Base-by-base conservation (phyloP, 2,329 filamentous ascomycete species). In the Dissoconium aciculare region DNA sequence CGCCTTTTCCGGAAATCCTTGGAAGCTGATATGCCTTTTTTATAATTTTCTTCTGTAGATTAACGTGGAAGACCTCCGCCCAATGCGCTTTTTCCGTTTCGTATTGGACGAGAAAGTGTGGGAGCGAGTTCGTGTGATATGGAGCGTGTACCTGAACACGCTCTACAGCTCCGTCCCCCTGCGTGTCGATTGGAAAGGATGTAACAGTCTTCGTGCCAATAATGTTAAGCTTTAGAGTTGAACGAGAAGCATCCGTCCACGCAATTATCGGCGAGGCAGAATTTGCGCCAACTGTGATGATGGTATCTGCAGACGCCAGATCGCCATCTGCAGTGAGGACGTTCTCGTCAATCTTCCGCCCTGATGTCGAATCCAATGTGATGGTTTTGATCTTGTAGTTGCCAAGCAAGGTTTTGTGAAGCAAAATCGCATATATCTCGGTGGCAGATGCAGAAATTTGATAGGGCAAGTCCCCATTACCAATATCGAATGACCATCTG, bases 81-180 rank as follows among this genome's bases (percentile, higher is more conserved):
- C 79, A 82, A 50, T 85, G 80, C 11, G 73, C 73, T 3, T 62
- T 62, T 19, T 63, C 63, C 0, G 81, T 81, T 44, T 75, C 67
- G 44, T 73, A 83, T 44, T 93, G 80, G 4, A 93, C 78, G 17
- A 94, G 61, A 59, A 94, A 91, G 58, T 92, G 83, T 21, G 82
- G 66, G 27, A 74, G 64, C 3, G 80, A 77, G 47, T 79, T 78
- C 16, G 72, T 58, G 33, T 77, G 64, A 41, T 74, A 73, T 11
- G 83, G 78, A 1, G 80, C 79, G 49, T 91, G 81, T 13, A 93
- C 63, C 2, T 58, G 55, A 27, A 79, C 61, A 12, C 62, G 59
- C 33, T 74, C 64, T 3, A 65, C 49, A 9, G 46, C 41, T 9
- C 55, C 45, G 3, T 39, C 43, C 12, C 40, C 38, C 15, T 50